Evolutionary conservation across 2,329 filamentous ascomycete genomes (phyloP).

Genomic region (Aureobasidium sp.): DNA sequence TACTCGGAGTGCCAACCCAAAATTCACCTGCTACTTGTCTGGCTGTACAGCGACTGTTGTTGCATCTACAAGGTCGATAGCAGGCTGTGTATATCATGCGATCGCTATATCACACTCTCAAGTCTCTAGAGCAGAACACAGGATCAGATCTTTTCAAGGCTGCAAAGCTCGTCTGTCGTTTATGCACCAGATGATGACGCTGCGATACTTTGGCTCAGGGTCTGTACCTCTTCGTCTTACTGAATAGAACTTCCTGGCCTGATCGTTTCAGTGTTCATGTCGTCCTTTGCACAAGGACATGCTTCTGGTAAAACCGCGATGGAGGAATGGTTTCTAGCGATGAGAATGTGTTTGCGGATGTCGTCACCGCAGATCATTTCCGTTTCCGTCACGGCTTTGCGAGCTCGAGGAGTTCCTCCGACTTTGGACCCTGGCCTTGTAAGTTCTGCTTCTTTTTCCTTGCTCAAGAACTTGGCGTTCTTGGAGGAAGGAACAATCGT

Average conservation of each 20-base stretch:
- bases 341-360: too few species aligned
- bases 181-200: not conserved
- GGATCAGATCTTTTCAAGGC: not conserved
- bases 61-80: too few species aligned
- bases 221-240: too few species aligned
- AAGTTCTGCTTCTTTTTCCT: not conserved
- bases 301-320: too few species aligned
- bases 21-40: not conserved
- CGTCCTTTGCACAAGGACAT: too few species aligned
- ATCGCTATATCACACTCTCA: not conserved
- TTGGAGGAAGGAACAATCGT: not conserved
- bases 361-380: not conserved
- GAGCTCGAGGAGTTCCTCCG: not conserved
- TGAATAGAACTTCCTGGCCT: too few species aligned
- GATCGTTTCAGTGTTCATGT: too few species aligned
- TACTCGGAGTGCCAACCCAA: not conserved
- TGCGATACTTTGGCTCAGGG: too few species aligned
- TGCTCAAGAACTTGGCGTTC: not conserved
- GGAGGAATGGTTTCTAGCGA: too few species aligned
- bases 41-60: not conserved
- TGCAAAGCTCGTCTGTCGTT: not conserved
- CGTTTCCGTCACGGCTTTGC: not conserved
- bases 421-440: not conserved
- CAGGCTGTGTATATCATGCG: not conserved
- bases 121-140: not conserved